Percentiles rank a stretch among this genome's conserved stretches.
Evolutionary conservation across 1,284 basidiomycete genomes (phyloP).

Genomic region (Meira miltonrushii): DNA sequence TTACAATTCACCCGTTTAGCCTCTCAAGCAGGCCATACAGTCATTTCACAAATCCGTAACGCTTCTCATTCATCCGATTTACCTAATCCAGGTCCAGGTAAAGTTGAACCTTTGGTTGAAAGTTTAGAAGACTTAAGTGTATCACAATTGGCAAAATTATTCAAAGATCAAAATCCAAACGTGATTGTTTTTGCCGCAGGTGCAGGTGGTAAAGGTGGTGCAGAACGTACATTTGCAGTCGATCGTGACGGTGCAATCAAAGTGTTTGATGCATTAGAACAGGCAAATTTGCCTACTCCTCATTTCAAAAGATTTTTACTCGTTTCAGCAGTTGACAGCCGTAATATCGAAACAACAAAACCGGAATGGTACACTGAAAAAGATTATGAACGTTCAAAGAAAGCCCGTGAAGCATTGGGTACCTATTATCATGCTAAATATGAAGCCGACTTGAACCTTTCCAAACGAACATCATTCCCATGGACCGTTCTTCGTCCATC

Average conservation of each 20-base stretch:
- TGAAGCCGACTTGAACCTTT: slow-evolving; percentile 66
- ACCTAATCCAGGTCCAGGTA: slow-evolving; percentile 21
- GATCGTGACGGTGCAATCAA: slow-evolving; percentile 65
- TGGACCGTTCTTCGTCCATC: slow-evolving; percentile 70
- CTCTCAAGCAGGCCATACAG: slow-evolving; percentile 24
- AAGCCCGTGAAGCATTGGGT: slow-evolving; percentile 25
- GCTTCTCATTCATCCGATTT: slow-evolving; percentile 30
- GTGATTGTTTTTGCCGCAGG: slow-evolving; percentile 67
- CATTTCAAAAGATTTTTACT: slow-evolving; percentile 61
- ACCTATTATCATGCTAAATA: slow-evolving; percentile 48
- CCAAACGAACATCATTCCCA: slow-evolving; percentile 60
- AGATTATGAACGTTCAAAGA: slow-evolving; percentile 54
- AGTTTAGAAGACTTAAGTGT: slow-evolving; percentile 62
- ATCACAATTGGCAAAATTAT: slow-evolving; percentile 58
- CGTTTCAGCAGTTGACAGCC: slow-evolving; percentile 64
- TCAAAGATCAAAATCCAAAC: slow-evolving; percentile 57
- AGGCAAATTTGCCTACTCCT: not conserved
- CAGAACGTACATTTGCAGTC: slow-evolving; percentile 64
- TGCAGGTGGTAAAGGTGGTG: slow-evolving; percentile 64
- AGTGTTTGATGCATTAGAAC: slow-evolving; percentile 67
- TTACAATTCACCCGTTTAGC: slow-evolving; percentile 33
- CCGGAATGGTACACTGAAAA: slow-evolving; percentile 24
- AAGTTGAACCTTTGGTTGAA: slow-evolving; percentile 60
- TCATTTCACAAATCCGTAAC: slow-evolving; percentile 34
- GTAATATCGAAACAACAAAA: slow-evolving; percentile 57